Base-by-base conservation (phyloP, 2,329 filamentous ascomycete species). In the Elsinoe fawcettii region DNA sequence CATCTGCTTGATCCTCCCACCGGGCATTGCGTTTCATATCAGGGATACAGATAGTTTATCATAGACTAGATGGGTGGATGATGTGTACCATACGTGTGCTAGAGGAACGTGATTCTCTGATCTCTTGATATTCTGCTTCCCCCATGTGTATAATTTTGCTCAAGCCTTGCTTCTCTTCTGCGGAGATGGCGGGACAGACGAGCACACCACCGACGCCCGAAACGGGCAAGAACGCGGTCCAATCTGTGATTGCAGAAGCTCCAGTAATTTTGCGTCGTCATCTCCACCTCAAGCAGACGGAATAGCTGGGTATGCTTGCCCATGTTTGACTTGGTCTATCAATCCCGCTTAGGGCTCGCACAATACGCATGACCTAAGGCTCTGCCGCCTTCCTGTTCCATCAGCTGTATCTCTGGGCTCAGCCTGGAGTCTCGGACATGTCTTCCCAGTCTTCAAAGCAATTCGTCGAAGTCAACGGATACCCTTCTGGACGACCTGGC, bases 401-500 rank as follows among this genome's bases (percentile, higher is more conserved):
- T 32, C n/a, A 27, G 22, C 23, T n/a, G 27, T 34, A 12, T 22
- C 34, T 51, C 23, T 25, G 39, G 22, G 22, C 37, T 36, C 36
- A 43, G 22, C 53, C 37, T 27, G 34, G 14, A 30, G 53, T 16
- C 14, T 8, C 6, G 16, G 6, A n/a, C 37, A 55, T 54, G 51
- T 54, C 51, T 41, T 27, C 20, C 18, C 5, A 11, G 39, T 9
- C 32, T 20, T 37, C 51, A 6, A 37, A 41, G 51, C 22, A 43
- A 8, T 43, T 30, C 34, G 34, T 49, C 53, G 56, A 54, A 49
- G 64, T 60, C 65, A 69, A 61, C 59, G 57, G 18, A 54, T 51
- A 43, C 43, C 51, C 43, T 61, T 57, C 68, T 20, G 22, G 36
- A 57, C 46, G 41, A 55, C 14, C 49, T 27, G 41, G 32, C 58